Evolutionary conservation across 371 early-diverging fungal genomes (phyloP).

Genomic region (Choanephora cucurbitarum): DNA sequence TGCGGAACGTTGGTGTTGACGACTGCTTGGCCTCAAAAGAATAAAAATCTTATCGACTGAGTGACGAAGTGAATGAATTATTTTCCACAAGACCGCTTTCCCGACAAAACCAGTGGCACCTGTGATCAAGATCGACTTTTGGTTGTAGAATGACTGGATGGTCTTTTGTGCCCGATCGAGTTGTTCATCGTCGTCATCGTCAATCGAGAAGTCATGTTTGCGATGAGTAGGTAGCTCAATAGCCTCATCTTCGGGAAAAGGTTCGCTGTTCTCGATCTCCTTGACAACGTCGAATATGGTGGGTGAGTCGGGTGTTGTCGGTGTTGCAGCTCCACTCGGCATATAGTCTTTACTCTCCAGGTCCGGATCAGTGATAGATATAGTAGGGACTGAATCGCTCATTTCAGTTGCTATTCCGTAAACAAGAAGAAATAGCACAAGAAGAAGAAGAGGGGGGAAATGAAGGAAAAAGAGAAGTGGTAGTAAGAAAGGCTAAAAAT

Average conservation of each 20-base stretch:
- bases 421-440: too few species aligned
- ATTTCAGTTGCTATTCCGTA: slow-evolving; percentile 2
- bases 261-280: slow-evolving; percentile 29
- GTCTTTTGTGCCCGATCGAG: slow-evolving; percentile 9
- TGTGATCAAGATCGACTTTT: slow-evolving; percentile 54
- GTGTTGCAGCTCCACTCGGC: slow-evolving; percentile 27
- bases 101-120: slow-evolving; percentile 69
- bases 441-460: not conserved
- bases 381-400: slow-evolving; percentile 41
- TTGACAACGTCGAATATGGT: slow-evolving; percentile 50
- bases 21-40: slow-evolving; percentile 28
- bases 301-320: slow-evolving; percentile 42
- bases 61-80: slow-evolving; percentile 34
- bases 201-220: slow-evolving; percentile 2
- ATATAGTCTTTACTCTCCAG: slow-evolving; percentile 38
- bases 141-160: slow-evolving; percentile 32
- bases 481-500: not conserved
- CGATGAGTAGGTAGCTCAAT: not conserved
- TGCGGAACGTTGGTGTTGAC: slow-evolving; percentile 27
- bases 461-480: not conserved
- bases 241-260: not conserved
- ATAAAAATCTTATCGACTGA: slow-evolving; percentile 40
- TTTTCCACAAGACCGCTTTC: slow-evolving; percentile 61
- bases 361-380: slow-evolving; percentile 51
- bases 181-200: slow-evolving; percentile 12